Evolutionary conservation across 2,329 filamentous ascomycete species (phyloP), one percentile per base, ranked within the genome.

Genomic region (Colletotrichum sp.): DNA sequence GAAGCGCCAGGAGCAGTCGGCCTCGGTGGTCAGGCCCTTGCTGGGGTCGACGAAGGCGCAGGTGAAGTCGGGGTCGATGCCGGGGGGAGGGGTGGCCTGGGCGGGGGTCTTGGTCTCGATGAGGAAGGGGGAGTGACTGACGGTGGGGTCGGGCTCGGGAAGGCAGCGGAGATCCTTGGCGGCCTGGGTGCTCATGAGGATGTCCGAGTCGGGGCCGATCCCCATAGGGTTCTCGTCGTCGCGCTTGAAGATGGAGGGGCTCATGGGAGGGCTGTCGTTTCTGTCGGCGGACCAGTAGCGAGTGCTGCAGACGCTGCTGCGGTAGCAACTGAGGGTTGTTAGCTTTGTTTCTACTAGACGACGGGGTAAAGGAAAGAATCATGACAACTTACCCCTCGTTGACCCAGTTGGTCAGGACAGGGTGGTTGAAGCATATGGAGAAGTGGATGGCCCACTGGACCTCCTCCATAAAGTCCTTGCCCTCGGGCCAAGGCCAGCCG

Each of bases 321-420:
- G 47, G 65, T 72, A 72, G 34, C 70, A 72, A 8, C 69, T 71
- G 21, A 12, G 15, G 6, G 5, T 16, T 6, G 12, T n/a, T 5
- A 38, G n/a, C 24, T 11, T 15, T 7, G 31, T 31, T 5, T 29
- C 5, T 7, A 54, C 1, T n/a, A 13, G 16, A 0, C 9, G 7
- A 27, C 11, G 3, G 9, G 36, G 3, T 5, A 63, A 16, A 6
- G 13, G 0, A 18, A 6, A 12, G 6, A 16, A 0, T 8, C 2
- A 11, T 21, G 36, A 27, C 13, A 6, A 31, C 33, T 13, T 62
- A 68, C 63, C 63, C 27, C 29, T 62, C 55, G 36, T 71, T 71
- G 36, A 71, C 55, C 69, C 69, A 71, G 7, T 33, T 67, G 55
- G 55, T 66, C 12, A 71, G 31, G 31, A 62, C 54, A 4, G 64